Percentiles rank a stretch among this genome's conserved stretches.
phyloP scores from a whole-genome alignment of 2,329 filamentous ascomycete genomes.

The Lasiodiplodia sp. region DNA sequence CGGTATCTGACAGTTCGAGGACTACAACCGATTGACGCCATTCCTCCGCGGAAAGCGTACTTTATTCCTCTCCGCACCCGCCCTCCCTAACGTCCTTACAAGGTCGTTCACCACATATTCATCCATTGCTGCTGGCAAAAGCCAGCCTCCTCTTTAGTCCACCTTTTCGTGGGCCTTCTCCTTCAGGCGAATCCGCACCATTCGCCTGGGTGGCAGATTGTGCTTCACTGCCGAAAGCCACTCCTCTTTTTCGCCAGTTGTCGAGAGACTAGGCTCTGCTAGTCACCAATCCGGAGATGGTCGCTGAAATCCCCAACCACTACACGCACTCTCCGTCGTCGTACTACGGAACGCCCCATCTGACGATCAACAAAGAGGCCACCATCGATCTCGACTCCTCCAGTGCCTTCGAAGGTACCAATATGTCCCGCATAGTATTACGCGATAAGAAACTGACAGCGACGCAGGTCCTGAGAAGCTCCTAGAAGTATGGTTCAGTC shows the following conservation, averaged over 20 bases:
- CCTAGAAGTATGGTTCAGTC: constrained; percentile 96
- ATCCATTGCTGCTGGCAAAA: constrained; percentile 78
- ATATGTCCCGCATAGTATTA: neutral
- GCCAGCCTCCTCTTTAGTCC: constrained; percentile 74
- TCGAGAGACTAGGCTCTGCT: constrained; percentile 15
- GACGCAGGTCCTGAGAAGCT: constrained; percentile 87
- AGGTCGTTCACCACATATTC: constrained; percentile 64
- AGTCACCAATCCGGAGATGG: constrained; percentile 69
- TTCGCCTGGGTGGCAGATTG: constrained; percentile 98
- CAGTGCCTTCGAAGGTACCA: constrained; percentile 90
- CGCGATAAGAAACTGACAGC: constrained; percentile 35
- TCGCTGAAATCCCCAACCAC: constrained; percentile 80
- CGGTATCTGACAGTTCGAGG: constrained; percentile 77
- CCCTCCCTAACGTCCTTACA: constrained; percentile 85
- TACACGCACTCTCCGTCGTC: constrained; percentile 83
- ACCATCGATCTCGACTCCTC: constrained; percentile 90
- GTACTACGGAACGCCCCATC: constrained; percentile 78
- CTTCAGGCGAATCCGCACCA: constrained; percentile 87
- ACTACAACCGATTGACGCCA: constrained; percentile 72
- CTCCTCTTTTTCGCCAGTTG: constrained; percentile 22
- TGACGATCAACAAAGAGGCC: constrained; percentile 97
- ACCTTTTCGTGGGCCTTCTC: constrained; percentile 86
- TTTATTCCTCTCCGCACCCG: constrained; percentile 82
- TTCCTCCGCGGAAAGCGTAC: constrained; percentile 85
- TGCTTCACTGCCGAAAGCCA: constrained; percentile 71